Conservation (phyloP, 1,284 basidiomycete species). For the Omphalotus olearius region DNA sequence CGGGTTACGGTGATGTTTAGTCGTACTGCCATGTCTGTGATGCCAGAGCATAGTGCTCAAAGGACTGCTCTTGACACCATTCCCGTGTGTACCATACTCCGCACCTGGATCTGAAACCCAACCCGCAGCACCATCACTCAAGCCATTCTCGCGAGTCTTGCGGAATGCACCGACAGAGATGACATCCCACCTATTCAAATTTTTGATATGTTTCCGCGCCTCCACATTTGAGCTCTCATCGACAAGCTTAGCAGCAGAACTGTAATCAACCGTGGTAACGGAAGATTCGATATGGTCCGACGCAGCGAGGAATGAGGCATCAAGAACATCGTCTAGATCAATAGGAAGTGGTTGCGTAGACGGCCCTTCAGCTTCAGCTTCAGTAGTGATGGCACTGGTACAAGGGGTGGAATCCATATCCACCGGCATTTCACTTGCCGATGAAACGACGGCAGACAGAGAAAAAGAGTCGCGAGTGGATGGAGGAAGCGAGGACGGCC, state of each 20-base stretch:
- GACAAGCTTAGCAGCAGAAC: background rate
- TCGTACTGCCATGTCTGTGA: constrained; percentile 28
- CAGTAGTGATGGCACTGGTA: constrained; percentile 32
- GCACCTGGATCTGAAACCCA: constrained; percentile 32
- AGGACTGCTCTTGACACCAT: constrained; percentile 50
- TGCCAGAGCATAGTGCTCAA: constrained; percentile 56
- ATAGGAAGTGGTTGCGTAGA: constrained; percentile 57
- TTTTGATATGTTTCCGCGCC: constrained; percentile 29
- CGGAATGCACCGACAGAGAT: constrained; percentile 73
- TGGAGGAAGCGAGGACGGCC: constrained; percentile 16
- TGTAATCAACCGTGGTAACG: constrained; percentile 14
- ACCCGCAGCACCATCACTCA: constrained; percentile 31
- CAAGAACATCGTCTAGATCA: constrained; percentile 74
- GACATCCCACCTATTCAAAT: constrained; percentile 65
- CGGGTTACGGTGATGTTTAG: constrained; percentile 20
- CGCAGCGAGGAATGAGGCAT: constrained; percentile 63
- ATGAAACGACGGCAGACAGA: constrained; percentile 23
- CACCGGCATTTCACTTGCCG: constrained; percentile 19
- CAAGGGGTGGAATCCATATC: constrained; percentile 24
- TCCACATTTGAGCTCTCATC: constrained; percentile 16
- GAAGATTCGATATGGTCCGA: constrained; percentile 17
- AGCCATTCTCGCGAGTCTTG: constrained; percentile 46
- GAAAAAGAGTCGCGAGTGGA: constrained; percentile 18
- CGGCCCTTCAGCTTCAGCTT: constrained; percentile 19
- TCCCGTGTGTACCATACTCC: constrained; percentile 35